Evolutionary conservation across 176 grass and related monocot species (phyloP).

Genomic region (Pontederia crassipes): DNA sequence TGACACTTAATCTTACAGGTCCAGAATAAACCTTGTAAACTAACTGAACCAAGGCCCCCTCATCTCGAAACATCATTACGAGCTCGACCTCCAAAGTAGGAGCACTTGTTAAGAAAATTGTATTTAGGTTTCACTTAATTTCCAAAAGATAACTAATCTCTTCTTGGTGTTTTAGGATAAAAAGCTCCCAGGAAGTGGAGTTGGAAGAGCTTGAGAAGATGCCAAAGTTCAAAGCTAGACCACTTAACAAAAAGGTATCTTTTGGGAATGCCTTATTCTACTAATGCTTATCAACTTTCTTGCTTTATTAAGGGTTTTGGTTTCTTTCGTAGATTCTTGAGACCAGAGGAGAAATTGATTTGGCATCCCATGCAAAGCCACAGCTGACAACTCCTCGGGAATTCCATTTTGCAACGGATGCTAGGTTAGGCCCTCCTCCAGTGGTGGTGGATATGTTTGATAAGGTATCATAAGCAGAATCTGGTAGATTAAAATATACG

Average conservation of each 20-base stretch:
- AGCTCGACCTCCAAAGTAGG: slow-evolving; percentile 63
- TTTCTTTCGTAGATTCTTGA: slow-evolving; percentile 65
- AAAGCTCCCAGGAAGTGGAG: slow-evolving; percentile 80
- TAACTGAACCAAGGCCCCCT: slow-evolving; percentile 48
- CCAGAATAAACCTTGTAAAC: slow-evolving; percentile 42
- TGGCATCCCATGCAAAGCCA: slow-evolving; percentile 35
- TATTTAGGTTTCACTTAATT: slow-evolving; percentile 1
- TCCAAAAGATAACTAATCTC: background rate
- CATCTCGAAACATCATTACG: slow-evolving; percentile 71
- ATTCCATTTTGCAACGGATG: slow-evolving; percentile 77
- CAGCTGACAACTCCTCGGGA: slow-evolving; percentile 53
- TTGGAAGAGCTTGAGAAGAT: slow-evolving; percentile 80
- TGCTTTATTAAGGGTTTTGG: background rate
- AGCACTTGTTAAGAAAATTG: slow-evolving; percentile 17
- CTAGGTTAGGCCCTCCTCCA: slow-evolving; percentile 59
- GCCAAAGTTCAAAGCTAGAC: slow-evolving; percentile 85
- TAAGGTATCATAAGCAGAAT: slow-evolving; percentile 36
- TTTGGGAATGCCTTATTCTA: slow-evolving; percentile 9
- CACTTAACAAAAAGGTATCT: slow-evolving; percentile 79
- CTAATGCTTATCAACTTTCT: background rate
- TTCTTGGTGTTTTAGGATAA: slow-evolving; percentile 34
- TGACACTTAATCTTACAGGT: slow-evolving; percentile 30
- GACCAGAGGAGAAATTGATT: slow-evolving; percentile 44
- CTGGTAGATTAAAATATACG: slow-evolving; percentile 5
- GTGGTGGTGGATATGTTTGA: slow-evolving; percentile 58